Base-by-base conservation (phyloP, 2,329 filamentous ascomycete species). In the Phialocephala subalpina region DNA sequence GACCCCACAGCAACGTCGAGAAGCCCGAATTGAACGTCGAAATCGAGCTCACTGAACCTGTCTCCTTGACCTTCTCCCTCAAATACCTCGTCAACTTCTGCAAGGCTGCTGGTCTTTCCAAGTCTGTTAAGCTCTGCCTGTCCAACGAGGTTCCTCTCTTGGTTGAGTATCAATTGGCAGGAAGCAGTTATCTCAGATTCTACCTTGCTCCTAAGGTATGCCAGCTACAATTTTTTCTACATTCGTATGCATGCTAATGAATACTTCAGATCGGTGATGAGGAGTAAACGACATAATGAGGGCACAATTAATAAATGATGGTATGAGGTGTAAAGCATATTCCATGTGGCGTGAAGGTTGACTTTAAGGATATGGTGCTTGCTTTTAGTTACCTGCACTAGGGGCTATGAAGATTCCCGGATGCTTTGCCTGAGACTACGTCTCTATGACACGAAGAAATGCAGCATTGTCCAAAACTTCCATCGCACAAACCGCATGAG, bases 31-130 rank as follows among this genome's bases (percentile, higher is more conserved):
- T 91, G 77, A 92, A 94, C 77, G 92, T 98, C 74, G 87, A 93
- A 71, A 97, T 99, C 79, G 89, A 94, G 77, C 89, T 99, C 68
- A 91, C 89, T 45, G 97, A 99, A 83, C 93, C 96, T 60, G 96
- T 99, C 67, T 87, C 92, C 40, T 87, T 99, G 70, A 98, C 95
- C 58, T 99, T 99, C 84, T 98, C 96, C 38, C 91, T 99, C 76
- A 99, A 99, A 84, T 99, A 99, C 83, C 90, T 99, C 2, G 93
- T 97, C 86, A 98, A 98, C 87, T 99, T 99, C 85, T 98, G 96
- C 92, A 99, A 99, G 85, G 97, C 97, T 38, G 92, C 93, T 70
- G 90, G 89, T 61, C 85, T 99, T 68, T 95, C 94, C 45, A 83
- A 80, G 73, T 86, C 87, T 72, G 97, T 99, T 81, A 96, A 92